Evolutionary conservation across 176 grass and related monocot genomes (phyloP), one percentile per base, ranked within the genome.

Genomic region (Calamus simplicifolius): DNA sequence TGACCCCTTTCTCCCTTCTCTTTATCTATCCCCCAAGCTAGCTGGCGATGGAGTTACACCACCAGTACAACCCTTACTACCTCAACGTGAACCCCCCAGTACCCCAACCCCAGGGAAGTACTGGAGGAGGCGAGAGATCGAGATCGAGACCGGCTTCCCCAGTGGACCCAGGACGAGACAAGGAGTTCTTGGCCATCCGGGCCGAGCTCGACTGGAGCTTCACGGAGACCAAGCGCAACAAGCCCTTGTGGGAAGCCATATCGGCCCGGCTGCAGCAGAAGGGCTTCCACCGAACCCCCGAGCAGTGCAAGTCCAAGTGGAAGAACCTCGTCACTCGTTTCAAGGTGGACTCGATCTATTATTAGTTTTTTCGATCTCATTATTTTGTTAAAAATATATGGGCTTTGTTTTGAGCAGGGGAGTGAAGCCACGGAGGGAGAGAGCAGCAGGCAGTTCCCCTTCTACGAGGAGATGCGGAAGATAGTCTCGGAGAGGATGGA

Each of bases 221-320:
- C 79, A 78, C 88, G 72, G 79, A 76, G 51, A 98, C 93, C 62
- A 98, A 98, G 84, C 81, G 93, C 56, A 98, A 98, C 79, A 98
- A 98, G 73, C 87, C 81, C 4, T 85, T 98, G 51, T 98, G 93
- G 93, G 93, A 98, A 27, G 72, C 84, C 19, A 79, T 79, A 52
- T 70, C 93, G 16, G 50, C 73, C 4, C 48, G 79, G 54, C 93
- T 98, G 48, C 73, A 51, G 16, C 75, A 29, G 21, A 86, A 73
- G 17, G 87, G 93, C 1, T 98, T 98, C 75, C 8, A 48, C 3
- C 81, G 93, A 59, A 92, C 93, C 1, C 81, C 93, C 3, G 93
- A 92, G 35, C 93, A 98, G 88, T 98, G 93, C 81, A 98, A 98
- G 81, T 98, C 93, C 74, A 98, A 98, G 84, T 98, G 93, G 93